These are phyloP conservation scores for Colletotrichum cereale DNA, from an alignment of 2,329 filamentous ascomycete species.

Conservation along the genomic window DNA sequence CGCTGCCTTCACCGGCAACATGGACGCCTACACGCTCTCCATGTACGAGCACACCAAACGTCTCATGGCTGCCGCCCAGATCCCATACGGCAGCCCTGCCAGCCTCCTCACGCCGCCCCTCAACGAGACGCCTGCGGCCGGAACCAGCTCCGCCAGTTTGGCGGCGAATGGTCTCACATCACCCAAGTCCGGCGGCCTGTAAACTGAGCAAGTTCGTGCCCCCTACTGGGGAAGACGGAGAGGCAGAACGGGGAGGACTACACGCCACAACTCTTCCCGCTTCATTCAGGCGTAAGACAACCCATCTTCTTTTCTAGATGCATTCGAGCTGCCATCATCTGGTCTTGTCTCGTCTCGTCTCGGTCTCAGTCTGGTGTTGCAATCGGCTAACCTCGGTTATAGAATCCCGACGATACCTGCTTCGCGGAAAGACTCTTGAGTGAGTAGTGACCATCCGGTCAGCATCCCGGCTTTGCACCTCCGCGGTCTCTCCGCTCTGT, in stretches of 20 bases:
- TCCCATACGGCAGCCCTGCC: neutral
- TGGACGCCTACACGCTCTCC: conserved; percentile 10
- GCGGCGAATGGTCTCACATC: neutral
- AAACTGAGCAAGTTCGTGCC: neutral
- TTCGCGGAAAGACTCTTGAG: neutral
- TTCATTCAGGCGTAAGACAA: neutral
- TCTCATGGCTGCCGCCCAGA: conserved; percentile 10
- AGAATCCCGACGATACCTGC: neutral
- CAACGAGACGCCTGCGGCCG: neutral
- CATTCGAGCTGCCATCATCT: neutral
- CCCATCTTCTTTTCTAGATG: neutral
- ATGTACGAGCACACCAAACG: conserved; percentile 19
- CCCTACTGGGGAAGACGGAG: neutral
- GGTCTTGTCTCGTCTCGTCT: neutral
- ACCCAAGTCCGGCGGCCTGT: neutral
- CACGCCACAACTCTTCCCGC: neutral
- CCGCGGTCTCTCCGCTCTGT: neutral
- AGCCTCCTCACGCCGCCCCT: neutral
- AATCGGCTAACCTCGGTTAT: neutral
- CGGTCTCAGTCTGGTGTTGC: no score
- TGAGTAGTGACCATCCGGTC: neutral
- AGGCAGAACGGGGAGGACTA: neutral
- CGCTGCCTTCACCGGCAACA: conserved; percentile 2
- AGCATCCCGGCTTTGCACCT: neutral
- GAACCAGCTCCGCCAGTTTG: neutral